Conservation (phyloP, 495 filamentous ascomycete species). For the Rostrohypoxylon terebratum region DNA sequence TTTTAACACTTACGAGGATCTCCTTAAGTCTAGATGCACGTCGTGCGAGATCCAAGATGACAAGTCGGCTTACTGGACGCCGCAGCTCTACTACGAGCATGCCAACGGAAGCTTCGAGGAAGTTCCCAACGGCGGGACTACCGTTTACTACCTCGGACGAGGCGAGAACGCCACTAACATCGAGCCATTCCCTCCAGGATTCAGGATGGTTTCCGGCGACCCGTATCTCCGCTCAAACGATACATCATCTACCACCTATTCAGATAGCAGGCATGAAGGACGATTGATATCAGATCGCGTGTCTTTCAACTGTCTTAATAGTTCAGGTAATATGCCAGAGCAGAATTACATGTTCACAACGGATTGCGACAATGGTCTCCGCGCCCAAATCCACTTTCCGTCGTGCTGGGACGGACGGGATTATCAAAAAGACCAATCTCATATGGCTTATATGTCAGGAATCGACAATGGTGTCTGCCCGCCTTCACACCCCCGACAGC, state of each 20-base stretch:
- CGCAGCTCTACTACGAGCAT: slow-evolving; percentile 62
- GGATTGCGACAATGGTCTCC: slow-evolving; percentile 69
- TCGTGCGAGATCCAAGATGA: slow-evolving; percentile 63
- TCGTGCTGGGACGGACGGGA: slow-evolving; percentile 69
- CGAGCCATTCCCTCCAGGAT: slow-evolving; percentile 58
- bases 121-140: slow-evolving; percentile 54
- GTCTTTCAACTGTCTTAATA: slow-evolving; percentile 52
- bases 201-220: slow-evolving; percentile 59
- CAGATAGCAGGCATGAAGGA: slow-evolving; percentile 20
- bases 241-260: slow-evolving; percentile 47
- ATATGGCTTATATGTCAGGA: slow-evolving; percentile 63
- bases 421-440: slow-evolving; percentile 65
- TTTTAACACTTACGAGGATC: slow-evolving; percentile 51
- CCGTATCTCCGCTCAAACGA: slow-evolving; percentile 52
- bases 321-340: slow-evolving; percentile 59
- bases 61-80: slow-evolving; percentile 67
- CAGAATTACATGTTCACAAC: slow-evolving; percentile 59
- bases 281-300: slow-evolving; percentile 54
- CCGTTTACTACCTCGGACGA: slow-evolving; percentile 60
- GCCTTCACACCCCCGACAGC: slow-evolving; percentile 65
- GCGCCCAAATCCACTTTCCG: slow-evolving; percentile 62
- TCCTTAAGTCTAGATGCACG: slow-evolving; percentile 57
- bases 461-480: slow-evolving; percentile 70
- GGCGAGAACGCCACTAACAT: slow-evolving; percentile 52
- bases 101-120: slow-evolving; percentile 56